These are phyloP conservation scores for Albugo candida DNA, from an alignment of 352 stramenopile genomes.

Conservation along the genomic window DNA sequence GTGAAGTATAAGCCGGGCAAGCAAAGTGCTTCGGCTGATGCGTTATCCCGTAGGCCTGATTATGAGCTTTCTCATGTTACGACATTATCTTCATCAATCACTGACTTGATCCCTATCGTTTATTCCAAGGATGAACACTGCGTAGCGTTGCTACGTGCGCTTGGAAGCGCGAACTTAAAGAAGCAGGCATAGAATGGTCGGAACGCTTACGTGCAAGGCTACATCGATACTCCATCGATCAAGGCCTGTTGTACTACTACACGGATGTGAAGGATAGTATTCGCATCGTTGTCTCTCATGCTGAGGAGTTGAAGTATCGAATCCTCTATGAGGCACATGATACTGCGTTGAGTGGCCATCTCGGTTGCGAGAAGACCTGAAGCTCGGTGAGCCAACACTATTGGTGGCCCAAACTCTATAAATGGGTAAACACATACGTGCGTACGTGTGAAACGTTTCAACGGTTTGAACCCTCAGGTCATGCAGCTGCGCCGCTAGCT, in stretches of 20 bases:
- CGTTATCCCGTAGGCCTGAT: conserved; percentile 8
- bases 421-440: not conserved
- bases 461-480: no score
- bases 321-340: not conserved
- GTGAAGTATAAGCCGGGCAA: conserved; percentile 11
- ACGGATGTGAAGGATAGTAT: no score
- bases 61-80: not conserved
- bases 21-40: conserved; percentile 10
- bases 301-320: not conserved
- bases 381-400: not conserved
- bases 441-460: not conserved
- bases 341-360: not conserved
- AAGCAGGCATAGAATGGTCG: not conserved
- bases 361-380: not conserved
- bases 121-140: not conserved
- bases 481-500: no score
- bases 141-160: not conserved
- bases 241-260: no score
- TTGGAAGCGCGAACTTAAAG: not conserved
- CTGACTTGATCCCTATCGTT: not conserved
- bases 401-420: conserved; percentile 1
- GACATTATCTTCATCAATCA: not conserved
- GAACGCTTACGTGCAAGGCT: no score
- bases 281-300: not conserved
- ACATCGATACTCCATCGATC: no score